Evolutionary conservation across 345 rosid genomes (phyloP).

Genomic region (Linum lewisii): DNA sequence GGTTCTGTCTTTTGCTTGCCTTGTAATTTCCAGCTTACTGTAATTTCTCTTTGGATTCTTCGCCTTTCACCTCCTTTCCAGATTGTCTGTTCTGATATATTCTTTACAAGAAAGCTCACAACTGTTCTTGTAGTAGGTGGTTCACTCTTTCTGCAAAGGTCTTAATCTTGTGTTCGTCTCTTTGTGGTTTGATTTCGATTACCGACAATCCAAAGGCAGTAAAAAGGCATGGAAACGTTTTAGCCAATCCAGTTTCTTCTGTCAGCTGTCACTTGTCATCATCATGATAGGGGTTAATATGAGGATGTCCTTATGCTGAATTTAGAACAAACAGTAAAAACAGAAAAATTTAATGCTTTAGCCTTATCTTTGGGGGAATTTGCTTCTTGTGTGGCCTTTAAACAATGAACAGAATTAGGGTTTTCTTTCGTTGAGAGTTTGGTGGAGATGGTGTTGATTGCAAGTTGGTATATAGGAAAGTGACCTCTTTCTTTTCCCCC

Average conservation of each 20-base stretch:
- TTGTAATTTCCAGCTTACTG: too few species aligned
- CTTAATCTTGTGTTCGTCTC: background rate
- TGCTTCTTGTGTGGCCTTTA: constrained; percentile 5
- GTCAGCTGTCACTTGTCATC: background rate
- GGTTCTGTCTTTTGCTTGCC: too few species aligned
- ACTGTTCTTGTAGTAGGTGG: background rate
- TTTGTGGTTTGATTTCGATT: too few species aligned
- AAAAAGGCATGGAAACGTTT: background rate
- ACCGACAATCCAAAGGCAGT: background rate
- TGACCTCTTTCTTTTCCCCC: constrained; percentile 26
- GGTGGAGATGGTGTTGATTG: constrained; percentile 34
- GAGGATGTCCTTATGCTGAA: background rate
- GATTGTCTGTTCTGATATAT: too few species aligned
- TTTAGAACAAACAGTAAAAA: background rate
- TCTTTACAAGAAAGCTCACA: background rate
- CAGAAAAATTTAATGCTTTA: background rate
- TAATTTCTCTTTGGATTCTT: constrained; percentile 10
- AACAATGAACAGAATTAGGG: background rate
- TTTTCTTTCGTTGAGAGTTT: constrained; percentile 14
- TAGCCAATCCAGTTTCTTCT: background rate
- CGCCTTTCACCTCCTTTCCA: background rate
- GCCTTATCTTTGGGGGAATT: background rate
- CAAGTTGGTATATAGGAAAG: constrained; percentile 37
- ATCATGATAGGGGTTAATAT: background rate
- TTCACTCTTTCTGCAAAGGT: background rate